Evolutionary conservation across 1,284 basidiomycete genomes (phyloP).

Genomic region (Heterobasidion occidentale): DNA sequence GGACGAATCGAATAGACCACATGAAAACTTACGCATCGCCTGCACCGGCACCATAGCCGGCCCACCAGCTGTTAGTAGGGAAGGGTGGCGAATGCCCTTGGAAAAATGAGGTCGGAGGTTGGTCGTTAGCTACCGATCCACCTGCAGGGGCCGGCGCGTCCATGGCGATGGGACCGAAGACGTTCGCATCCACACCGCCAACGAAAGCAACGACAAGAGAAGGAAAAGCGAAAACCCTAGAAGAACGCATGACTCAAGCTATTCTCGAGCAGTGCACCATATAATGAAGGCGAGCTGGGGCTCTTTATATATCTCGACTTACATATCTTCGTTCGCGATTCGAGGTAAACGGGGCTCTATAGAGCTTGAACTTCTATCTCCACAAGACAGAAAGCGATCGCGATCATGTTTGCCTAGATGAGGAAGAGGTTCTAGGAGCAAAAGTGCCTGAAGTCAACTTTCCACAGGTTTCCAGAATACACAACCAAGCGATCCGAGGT

Average conservation of each 20-base stretch:
- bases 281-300: background rate
- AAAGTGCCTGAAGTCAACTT: no score
- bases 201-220: background rate
- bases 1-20: background rate
- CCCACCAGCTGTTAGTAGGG: conserved; percentile 28
- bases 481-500: no score
- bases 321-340: background rate
- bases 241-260: background rate
- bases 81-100: conserved; percentile 23
- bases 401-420: no score
- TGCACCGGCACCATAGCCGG: conserved; percentile 22
- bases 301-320: background rate
- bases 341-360: no score
- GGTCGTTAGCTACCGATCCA: conserved; percentile 19
- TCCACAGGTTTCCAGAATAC: no score
- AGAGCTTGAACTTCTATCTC: no score
- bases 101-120: conserved; percentile 26
- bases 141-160: conserved; percentile 20
- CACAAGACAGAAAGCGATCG: no score
- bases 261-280: background rate
- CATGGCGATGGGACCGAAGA: conserved; percentile 18
- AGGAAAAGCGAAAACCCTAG: background rate
- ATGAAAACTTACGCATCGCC: conserved; percentile 17
- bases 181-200: background rate
- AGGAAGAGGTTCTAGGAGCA: no score